Conservation (phyloP, 2,329 filamentous ascomycete genomes). For the Aspergillus eucalypticola region DNA sequence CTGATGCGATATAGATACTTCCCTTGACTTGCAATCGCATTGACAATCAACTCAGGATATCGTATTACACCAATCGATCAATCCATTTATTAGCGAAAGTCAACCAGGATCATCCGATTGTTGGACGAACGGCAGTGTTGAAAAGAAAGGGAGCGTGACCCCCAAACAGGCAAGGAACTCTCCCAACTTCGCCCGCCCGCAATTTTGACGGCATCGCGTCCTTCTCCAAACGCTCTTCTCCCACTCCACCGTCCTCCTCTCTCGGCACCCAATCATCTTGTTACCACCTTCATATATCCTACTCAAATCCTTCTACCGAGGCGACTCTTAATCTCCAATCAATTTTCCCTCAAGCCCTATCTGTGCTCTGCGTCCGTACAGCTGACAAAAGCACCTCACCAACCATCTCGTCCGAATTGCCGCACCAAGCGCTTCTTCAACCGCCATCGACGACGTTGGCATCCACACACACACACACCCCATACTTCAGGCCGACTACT, state of each 20-base stretch:
- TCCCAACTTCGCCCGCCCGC: neutral
- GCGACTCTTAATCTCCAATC: neutral
- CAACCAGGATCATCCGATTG: neutral
- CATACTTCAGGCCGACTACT: neutral
- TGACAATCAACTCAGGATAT: neutral
- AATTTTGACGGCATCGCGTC: slow-evolving; percentile 1
- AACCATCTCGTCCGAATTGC: slow-evolving; percentile 13
- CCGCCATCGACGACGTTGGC: slow-evolving; percentile 3
- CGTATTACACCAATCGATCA: neutral
- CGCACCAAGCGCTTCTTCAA: slow-evolving; percentile 18
- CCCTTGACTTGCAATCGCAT: neutral
- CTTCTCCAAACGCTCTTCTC: neutral
- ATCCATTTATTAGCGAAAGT: too few relatives aligned
- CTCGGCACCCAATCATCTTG: neutral
- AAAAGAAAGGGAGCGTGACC: neutral
- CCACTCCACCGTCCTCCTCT: neutral
- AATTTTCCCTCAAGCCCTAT: neutral
- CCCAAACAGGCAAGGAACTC: neutral
- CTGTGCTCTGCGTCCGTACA: neutral
- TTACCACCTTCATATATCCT: neutral
- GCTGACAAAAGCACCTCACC: slow-evolving; percentile 3
- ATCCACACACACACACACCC: neutral
- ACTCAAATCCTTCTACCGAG: neutral
- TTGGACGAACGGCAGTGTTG: neutral
- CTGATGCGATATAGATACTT: neutral